Conservation (phyloP, 495 filamentous ascomycete genomes). For the Penicillium crystallinum region DNA sequence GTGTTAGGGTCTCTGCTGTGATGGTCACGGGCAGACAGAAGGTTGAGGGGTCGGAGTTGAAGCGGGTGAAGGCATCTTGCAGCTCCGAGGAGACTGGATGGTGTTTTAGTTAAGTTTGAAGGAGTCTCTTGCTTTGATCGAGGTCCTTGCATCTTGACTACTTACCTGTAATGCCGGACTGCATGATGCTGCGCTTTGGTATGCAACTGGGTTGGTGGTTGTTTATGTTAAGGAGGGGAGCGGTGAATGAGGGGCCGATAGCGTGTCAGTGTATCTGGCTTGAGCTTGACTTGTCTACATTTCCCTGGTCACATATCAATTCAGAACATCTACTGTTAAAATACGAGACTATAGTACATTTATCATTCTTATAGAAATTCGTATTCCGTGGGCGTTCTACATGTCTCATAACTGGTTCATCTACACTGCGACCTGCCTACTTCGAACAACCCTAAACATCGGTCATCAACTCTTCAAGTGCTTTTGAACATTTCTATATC, state of each 20-base stretch:
- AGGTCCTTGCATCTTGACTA: background rate
- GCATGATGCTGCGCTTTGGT: conserved; percentile 51
- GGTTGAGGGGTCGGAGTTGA: conserved; percentile 57
- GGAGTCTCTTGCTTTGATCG: background rate
- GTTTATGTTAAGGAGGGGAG: conserved; percentile 23
- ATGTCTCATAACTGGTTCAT: background rate
- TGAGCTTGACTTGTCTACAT: background rate
- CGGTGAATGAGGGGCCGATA: conserved; percentile 19
- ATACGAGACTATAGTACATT: background rate
- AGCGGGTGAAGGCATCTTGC: conserved; percentile 68
- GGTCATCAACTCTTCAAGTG: background rate
- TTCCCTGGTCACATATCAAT: background rate
- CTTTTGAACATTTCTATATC: conserved; percentile 2
- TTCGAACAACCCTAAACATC: background rate
- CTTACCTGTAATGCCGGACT: conserved; percentile 82
- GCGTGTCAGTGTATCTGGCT: background rate
- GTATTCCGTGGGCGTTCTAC: background rate
- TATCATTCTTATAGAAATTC: background rate
- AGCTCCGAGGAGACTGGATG: conserved; percentile 77
- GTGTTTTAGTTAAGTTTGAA: conserved; percentile 9
- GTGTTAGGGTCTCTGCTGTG: conserved; percentile 64
- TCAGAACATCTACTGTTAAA: background rate
- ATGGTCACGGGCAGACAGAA: conserved; percentile 84
- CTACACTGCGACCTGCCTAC: background rate
- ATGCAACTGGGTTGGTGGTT: conserved; percentile 9